Evolutionary conservation across 2,329 filamentous ascomycete genomes (phyloP).

Genomic region (Alternaria panax): DNA sequence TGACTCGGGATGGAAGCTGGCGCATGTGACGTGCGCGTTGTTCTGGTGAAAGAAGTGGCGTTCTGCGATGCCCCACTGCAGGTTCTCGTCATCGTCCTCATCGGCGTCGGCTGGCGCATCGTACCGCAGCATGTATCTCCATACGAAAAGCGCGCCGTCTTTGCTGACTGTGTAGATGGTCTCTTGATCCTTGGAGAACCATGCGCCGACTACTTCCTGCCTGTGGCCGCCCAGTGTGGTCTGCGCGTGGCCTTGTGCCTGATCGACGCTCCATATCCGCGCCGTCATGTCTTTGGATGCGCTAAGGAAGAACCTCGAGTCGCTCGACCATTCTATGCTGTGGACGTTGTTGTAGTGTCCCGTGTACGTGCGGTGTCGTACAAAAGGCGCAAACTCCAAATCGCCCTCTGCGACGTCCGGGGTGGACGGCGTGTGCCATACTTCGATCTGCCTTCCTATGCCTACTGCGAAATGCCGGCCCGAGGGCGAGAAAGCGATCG

Average conservation of each 20-base stretch:
- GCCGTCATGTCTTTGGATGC: constrained; percentile 91
- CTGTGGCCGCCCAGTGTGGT: constrained; percentile 91
- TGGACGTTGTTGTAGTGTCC: constrained; percentile 89
- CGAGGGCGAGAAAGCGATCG: constrained; percentile 88
- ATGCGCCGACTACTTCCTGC: constrained; percentile 90
- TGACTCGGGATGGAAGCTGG: constrained; percentile 84
- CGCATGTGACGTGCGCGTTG: constrained; percentile 84
- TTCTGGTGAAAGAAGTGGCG: constrained; percentile 94
- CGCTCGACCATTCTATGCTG: constrained; percentile 92
- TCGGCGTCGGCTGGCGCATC: constrained; percentile 61
- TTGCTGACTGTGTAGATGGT: constrained; percentile 96
- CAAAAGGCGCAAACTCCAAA: constrained; percentile 93
- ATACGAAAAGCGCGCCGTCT: constrained; percentile 94
- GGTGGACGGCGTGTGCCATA: constrained; percentile 94
- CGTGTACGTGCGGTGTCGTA: constrained; percentile 82
- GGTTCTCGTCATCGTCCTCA: constrained; percentile 69
- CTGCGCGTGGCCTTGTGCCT: constrained; percentile 85
- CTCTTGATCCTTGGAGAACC: constrained; percentile 94
- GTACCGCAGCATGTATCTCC: constrained; percentile 77
- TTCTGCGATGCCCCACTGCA: constrained; percentile 90
- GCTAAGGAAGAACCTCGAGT: constrained; percentile 94
- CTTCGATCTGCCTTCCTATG: constrained; percentile 84
- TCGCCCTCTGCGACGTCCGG: constrained; percentile 84
- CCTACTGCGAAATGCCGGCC: constrained; percentile 91
- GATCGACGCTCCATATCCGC: constrained; percentile 91